Evolutionary conservation across 352 stramenopile species (phyloP).

Genomic region (Pythium monospermum): DNA sequence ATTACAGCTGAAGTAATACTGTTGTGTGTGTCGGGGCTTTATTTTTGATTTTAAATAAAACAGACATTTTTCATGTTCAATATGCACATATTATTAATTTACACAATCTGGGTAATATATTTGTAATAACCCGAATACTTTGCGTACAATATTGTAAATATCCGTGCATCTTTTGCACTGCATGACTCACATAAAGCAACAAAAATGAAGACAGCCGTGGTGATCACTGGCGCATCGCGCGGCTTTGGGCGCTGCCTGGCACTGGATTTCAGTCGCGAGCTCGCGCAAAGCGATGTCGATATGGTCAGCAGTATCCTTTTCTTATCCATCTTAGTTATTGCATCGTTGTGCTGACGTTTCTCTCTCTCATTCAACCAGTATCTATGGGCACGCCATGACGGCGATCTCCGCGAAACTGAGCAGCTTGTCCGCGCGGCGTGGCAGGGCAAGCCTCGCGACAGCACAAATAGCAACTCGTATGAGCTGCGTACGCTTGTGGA

Average conservation of each 20-base stretch:
- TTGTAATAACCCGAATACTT: no score
- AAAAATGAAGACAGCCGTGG: slow-evolving; percentile 33
- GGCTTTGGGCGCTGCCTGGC: slow-evolving; percentile 75
- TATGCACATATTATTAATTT: no score
- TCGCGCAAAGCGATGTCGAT: slow-evolving; percentile 33
- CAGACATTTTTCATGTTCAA: no score
- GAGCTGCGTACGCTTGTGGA: slow-evolving; percentile 31
- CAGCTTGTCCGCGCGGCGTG: slow-evolving; percentile 31
- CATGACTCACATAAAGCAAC: no score
- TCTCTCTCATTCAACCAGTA: no score
- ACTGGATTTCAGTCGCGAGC: slow-evolving; percentile 52
- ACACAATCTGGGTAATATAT: no score
- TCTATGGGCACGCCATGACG: slow-evolving; percentile 48
- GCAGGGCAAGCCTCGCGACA: slow-evolving; percentile 10
- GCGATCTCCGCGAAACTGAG: slow-evolving; percentile 54
- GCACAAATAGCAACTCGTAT: not conserved
- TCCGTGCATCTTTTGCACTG: no score
- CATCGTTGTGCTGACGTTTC: no score
- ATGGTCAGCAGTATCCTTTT: slow-evolving; percentile 27
- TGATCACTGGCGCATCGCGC: slow-evolving; percentile 83
- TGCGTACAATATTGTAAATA: no score
- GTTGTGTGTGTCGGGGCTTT: no score
- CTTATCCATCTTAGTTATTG: not conserved
- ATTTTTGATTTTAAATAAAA: no score
- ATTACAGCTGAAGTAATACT: no score